phyloP scores from a whole-genome alignment of 2,329 filamentous ascomycete genomes.

The Neofusicoccum cordaticola region DNA sequence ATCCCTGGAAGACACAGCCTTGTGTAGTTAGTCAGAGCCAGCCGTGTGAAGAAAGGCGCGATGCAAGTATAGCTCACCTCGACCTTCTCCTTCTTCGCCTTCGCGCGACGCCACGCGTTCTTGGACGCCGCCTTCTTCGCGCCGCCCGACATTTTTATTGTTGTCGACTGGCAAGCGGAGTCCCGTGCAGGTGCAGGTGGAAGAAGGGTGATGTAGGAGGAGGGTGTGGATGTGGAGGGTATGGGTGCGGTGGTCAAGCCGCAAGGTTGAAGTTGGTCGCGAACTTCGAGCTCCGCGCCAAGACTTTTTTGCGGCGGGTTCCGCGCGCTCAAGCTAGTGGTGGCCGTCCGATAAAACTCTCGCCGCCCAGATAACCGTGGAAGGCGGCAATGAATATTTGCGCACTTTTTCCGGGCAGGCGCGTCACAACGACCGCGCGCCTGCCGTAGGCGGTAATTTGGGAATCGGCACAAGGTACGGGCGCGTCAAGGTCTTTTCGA shows the following conservation, averaged over 20 bases:
- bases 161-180: not conserved
- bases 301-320: constrained; percentile 7
- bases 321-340: not conserved
- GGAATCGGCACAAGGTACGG: not conserved
- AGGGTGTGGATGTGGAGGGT: not conserved
- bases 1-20: constrained; percentile 22
- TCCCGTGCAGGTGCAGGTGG: not conserved
- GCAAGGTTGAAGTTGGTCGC: constrained; percentile 9
- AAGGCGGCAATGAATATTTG: not conserved
- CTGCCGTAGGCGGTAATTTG: not conserved
- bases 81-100: constrained; percentile 90
- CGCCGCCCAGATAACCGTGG: not conserved
- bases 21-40: not conserved
- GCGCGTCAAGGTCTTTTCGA: not conserved
- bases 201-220: not conserved
- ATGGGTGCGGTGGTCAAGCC: not conserved
- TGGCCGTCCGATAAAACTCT: not conserved
- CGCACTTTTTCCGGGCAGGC: not conserved
- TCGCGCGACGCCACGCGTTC: constrained; percentile 87
- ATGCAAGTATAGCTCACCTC: constrained; percentile 41
- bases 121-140: constrained; percentile 51
- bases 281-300: constrained; percentile 14
- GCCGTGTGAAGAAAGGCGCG: not conserved
- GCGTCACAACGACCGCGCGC: not conserved
- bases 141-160: constrained; percentile 10